Percentiles rank a stretch among this genome's conserved stretches.
Conservation (phyloP, 345 rosid genomes). For the Excoecaria agallocha region DNA sequence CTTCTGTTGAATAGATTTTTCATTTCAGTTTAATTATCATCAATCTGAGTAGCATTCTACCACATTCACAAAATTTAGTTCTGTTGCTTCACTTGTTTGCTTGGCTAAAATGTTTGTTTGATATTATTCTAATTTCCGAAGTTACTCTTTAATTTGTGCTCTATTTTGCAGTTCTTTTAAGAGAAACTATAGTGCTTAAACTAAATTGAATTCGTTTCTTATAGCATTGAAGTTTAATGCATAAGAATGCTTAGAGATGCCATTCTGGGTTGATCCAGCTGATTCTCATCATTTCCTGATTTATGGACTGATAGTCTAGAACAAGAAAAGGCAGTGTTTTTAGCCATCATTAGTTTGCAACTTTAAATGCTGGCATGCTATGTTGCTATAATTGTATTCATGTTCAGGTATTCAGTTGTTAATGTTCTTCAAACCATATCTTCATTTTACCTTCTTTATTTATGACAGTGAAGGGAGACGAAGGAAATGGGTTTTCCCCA, state of each 20-base stretch:
- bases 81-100: background rate
- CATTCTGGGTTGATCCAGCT: background rate
- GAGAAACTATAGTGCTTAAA: background rate
- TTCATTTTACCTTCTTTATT: constrained; percentile 22
- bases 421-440: constrained; percentile 4
- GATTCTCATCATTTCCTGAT: background rate
- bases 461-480: constrained; percentile 83
- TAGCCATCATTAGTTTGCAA: no score
- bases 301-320: background rate
- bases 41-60: background rate
- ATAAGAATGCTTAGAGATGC: background rate
- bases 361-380: background rate
- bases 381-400: background rate
- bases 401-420: background rate
- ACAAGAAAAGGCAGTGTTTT: background rate
- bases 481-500: constrained; percentile 92
- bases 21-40: background rate
- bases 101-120: background rate
- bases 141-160: background rate
- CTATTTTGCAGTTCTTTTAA: background rate
- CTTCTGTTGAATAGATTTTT: background rate
- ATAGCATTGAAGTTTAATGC: background rate
- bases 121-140: background rate
- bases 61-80: background rate
- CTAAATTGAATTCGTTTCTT: background rate